Base-by-base conservation (phyloP, 768 basidiomycete genomes). In the Trichaptum fuscoviolaceum region DNA sequence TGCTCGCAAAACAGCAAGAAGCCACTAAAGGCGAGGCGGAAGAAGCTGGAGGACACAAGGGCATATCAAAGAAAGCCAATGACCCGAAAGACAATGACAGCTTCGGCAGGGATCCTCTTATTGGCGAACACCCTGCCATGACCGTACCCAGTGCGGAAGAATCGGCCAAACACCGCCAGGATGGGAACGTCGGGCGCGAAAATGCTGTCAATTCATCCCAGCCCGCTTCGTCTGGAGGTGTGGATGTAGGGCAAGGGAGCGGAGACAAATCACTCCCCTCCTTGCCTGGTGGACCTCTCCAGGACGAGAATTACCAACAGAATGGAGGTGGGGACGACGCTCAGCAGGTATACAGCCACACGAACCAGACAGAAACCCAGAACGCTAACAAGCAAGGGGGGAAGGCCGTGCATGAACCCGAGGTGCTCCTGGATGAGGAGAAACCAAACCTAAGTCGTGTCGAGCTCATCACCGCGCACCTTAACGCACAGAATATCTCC, bases 401-500 rank as follows among this genome's bases (percentile, higher is more conserved):
- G 20, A 20, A 15, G 20, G 15, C 6, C 42, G 20, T 12, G 15
- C 42, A 12, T 20, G 42, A 12, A 52, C 42, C 42, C 20, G 42
- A 52, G 42, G 42, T 52, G 42, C 42, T 52, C 42, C 10, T 15
- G 42, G 42, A 52, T 15, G 42, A 52, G 15, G 42, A 52, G 42
- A 52, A 52, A 52, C 42, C 42, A 12, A 52, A 52, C 20, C 15
- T 52, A 12, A 52, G 42, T 20, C 42, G 42, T 34, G 62, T 63
- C 42, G 75, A 77, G 60, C 78, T 80, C 17, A 72, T 82, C 25
- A 78, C 80, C 7, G 73, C 77, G 26, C 81, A 82, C 65, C 74
- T 82, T 1, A 82, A 77, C 76, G 24, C 25, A 17, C 24, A 24
- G 12, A 61, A 61, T 17, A 25, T 61, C 23, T 69, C 77, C 17